Conservation (phyloP, 352 stramenopile genomes). For the Peronosclerospora sorghi region DNA sequence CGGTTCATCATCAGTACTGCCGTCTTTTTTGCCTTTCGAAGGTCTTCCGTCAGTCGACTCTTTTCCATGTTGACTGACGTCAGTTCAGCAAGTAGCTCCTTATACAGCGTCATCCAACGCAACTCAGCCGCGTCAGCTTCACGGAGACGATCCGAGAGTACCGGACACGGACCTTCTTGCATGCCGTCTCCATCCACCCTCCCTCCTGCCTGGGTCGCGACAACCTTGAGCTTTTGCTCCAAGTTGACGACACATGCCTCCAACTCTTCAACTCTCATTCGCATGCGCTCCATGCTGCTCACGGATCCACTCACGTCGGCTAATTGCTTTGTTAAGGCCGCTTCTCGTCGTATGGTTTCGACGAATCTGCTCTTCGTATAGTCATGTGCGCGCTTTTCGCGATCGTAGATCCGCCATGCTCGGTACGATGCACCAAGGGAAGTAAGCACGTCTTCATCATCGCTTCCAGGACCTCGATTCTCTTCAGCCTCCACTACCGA, state of each 20-base stretch:
- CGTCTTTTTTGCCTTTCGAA: slow-evolving; percentile 18
- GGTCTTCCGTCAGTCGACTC: slow-evolving; percentile 5
- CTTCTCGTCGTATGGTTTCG: slow-evolving; percentile 12
- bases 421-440: slow-evolving; percentile 20
- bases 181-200: slow-evolving; percentile 1
- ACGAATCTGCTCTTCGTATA: slow-evolving; percentile 25
- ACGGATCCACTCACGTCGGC: slow-evolving; percentile 6
- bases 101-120: slow-evolving; percentile 12
- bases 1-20: slow-evolving; percentile 16
- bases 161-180: slow-evolving; percentile 1
- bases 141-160: slow-evolving; percentile 6
- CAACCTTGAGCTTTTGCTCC: background rate
- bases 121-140: slow-evolving; percentile 7
- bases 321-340: slow-evolving; percentile 10
- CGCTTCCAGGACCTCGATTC: slow-evolving; percentile 14
- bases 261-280: slow-evolving; percentile 22
- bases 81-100: slow-evolving; percentile 9
- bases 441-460: slow-evolving; percentile 22
- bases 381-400: slow-evolving; percentile 23
- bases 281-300: slow-evolving; percentile 11
- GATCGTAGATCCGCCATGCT: slow-evolving; percentile 17
- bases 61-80: slow-evolving; percentile 9
- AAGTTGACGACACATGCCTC: slow-evolving; percentile 6
- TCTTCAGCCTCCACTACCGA: background rate
- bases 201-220: background rate